phyloP scores from a whole-genome alignment of 2,329 filamentous ascomycete species.

The Colletotrichum sojae region DNA sequence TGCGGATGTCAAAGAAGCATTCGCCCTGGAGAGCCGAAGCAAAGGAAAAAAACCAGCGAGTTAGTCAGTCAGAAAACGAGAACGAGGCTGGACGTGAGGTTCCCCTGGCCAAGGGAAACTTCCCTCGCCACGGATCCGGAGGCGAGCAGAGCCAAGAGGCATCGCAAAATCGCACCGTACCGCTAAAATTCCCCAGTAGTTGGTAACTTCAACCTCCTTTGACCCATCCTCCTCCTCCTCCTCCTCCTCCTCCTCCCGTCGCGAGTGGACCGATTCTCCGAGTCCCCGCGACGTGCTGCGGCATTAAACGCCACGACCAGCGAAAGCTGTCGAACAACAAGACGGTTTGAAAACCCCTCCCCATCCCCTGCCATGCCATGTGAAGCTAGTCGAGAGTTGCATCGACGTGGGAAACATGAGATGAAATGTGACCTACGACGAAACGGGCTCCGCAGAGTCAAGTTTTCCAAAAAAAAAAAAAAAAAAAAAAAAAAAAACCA shows the following conservation, averaged over 20 bases:
- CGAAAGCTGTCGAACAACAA: conserved; percentile 39
- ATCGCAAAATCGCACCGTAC: no score
- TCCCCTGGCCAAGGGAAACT: conserved; percentile 32
- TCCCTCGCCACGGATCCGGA: conserved; percentile 20
- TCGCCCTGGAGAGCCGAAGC: no score
- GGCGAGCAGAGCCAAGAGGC: conserved; percentile 9
- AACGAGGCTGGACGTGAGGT: conserved; percentile 16
- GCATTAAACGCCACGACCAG: conserved; percentile 39
- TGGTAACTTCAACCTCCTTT: not conserved
- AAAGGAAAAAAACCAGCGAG: not conserved
- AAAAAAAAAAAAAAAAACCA: no score
- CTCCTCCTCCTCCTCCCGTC: not conserved
- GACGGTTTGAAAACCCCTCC: conserved; percentile 31
- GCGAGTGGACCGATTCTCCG: conserved; percentile 15
- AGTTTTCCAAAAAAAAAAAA: no score
- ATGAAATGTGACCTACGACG: conserved; percentile 34
- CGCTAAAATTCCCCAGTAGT: conserved; percentile 12
- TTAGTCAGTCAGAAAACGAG: not conserved
- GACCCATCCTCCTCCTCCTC: not conserved
- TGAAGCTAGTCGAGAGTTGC: conserved; percentile 35
- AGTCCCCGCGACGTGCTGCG: conserved; percentile 33
- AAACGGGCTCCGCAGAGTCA: conserved; percentile 30
- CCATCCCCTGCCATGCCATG: conserved; percentile 1
- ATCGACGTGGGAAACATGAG: conserved; percentile 31
- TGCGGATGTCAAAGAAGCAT: not conserved